Base-by-base conservation (phyloP, 2,329 filamentous ascomycete genomes). In the Aureobasidium zeae region DNA sequence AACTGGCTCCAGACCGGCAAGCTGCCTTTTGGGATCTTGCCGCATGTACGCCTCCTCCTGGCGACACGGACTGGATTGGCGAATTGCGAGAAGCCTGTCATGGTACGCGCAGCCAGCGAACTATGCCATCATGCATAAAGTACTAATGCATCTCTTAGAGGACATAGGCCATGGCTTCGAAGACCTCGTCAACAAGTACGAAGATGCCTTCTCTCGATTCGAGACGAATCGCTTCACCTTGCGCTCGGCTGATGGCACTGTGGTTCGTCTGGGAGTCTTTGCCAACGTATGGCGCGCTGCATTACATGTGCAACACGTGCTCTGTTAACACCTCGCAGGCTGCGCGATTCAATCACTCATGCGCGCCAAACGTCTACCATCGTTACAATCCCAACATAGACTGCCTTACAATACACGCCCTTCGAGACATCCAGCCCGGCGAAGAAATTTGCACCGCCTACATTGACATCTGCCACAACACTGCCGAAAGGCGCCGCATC, bases 361-460 rank as follows among this genome's bases (percentile, higher is more conserved):
- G 48, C 30, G 16, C 15, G 5, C 48, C 48, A 7, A 50, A 50
- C 25, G 48, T 50, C 17, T 50, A 48, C 31, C 48, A 50, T 16
- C 46, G 48, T 17, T 47, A 44, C 31, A 50, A 50, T 22, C 29
- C 47, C 5, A 33, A 44, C 33, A 46, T 48, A 21, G 20, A 41
- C 22, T 19, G 46, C 2, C 38, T 50, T 6, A 54, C 50, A 3
- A 50, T 59, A 12, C 52, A 60, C 38, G 53, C 56, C 3, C 46
- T 54, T 8, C 49, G 51, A 15, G 52, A 57, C 42, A 58, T 60
- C 36, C 20, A 46, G n/a, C 43, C 48, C 5, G 56, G 55, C n/a
- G 55, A 57, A 37, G 57, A 59, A 36, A 26, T 59, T 3, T 34
- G 49, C 11, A 52, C 47, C 8, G 47, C 45, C 8, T 57, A 57